Conservation (phyloP, 23 red algal species). For the Rhodosorus marinus region DNA sequence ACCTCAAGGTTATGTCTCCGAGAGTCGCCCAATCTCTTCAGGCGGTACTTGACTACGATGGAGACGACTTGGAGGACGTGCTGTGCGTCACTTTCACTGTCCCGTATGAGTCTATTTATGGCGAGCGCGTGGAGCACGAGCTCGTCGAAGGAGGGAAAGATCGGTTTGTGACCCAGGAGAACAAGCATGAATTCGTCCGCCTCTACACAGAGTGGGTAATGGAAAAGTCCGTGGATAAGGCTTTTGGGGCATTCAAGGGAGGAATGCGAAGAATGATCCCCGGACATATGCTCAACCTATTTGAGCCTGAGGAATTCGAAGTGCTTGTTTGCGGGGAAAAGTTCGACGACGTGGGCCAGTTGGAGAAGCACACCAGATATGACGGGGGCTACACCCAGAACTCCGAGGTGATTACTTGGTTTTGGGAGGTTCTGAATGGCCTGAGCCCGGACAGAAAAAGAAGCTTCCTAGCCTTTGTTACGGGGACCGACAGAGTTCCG, state of each 20-base stretch:
- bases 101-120: constrained; percentile 51
- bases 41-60: constrained; percentile 44
- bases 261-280: constrained; percentile 59
- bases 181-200: constrained; percentile 45
- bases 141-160: constrained; percentile 37
- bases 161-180: constrained; percentile 35
- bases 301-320: constrained; percentile 70
- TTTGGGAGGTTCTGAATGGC: constrained; percentile 70
- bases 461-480: constrained; percentile 68
- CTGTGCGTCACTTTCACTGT: constrained; percentile 50
- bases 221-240: constrained; percentile 39
- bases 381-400: constrained; percentile 59
- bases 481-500: constrained; percentile 63
- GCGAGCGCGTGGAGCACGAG: constrained; percentile 32
- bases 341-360: constrained; percentile 60
- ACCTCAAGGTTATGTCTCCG: constrained; percentile 63
- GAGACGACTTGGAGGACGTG: constrained; percentile 53
- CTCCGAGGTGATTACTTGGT: constrained; percentile 23
- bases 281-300: constrained; percentile 14
- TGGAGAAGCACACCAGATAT: constrained; percentile 38
- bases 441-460: constrained; percentile 36
- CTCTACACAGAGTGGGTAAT: constrained; percentile 53
- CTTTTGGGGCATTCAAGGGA: constrained; percentile 52
- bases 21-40: constrained; percentile 28
- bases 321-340: constrained; percentile 57